Evolutionary conservation across 768 basidiomycete genomes (phyloP), one percentile per base, ranked within the genome.

Genomic region (Collybiopsis luxurians): DNA sequence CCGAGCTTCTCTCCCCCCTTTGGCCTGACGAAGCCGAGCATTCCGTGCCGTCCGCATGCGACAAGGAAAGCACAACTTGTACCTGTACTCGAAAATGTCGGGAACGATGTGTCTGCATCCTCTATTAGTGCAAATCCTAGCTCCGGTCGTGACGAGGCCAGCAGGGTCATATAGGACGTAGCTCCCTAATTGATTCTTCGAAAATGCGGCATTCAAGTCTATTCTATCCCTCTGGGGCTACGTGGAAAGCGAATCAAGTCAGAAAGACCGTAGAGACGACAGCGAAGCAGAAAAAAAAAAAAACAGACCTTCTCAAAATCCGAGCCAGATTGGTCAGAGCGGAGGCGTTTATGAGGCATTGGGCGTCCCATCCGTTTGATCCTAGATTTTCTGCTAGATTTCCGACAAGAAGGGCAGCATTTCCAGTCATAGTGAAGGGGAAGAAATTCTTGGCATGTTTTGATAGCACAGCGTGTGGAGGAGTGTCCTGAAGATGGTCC

Each of bases 71-170:
- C 52, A 53, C 12, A 42, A 3, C 38, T 53, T 42, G 26, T 30
- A 40, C 39, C 38, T 43, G 24, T 53, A 53, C 26, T 53, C 52
- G 24, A 28, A 21, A 24, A 19, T 9, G 21, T 42, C 26, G 24
- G 52, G 52, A 42, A 53, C 42, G 39, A 53, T 53, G 39, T 53
- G 52, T 27, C 42, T 40, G 28, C 52, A 53, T 9, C 39, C 39
- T 3, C 13, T 15, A 12, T 40, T 27, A 10, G 39, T 42, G 42
- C 52, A 53, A 10, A 53, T 27, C 1, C 52, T 17, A 10, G 52
- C 36, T n/a, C 52, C 52, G 13, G 15, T 23, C 10, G 42, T 31
- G 27, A 53, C 39, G 6, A 53, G 28, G n/a, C 52, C 52, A 17
- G 38, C 39, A 21, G 52, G 52, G n/a, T 53, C 52, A n/a, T 42